phyloP scores from a whole-genome alignment of 2,329 filamentous ascomycete genomes.

The Colletotrichum sp. region DNA sequence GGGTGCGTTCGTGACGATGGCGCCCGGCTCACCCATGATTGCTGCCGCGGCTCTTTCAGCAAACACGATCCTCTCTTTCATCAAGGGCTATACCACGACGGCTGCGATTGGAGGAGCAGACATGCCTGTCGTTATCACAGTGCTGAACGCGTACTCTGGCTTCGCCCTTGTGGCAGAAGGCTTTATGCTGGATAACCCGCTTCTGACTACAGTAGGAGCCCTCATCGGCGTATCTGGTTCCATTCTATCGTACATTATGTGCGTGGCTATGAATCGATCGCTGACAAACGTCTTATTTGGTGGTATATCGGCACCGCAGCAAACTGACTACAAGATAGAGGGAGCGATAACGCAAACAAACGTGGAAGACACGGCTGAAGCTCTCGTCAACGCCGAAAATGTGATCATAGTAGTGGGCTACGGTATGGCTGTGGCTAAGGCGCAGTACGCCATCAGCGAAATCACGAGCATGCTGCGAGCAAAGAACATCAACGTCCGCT shows the following conservation, averaged over 20 bases:
- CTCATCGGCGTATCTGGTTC: conserved; percentile 89
- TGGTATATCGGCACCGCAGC: conserved; percentile 68
- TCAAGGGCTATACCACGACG: conserved; percentile 88
- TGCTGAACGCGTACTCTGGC: conserved; percentile 88
- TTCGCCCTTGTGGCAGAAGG: conserved; percentile 91
- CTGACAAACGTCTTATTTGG: conserved; percentile 91
- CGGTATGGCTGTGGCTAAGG: conserved; percentile 93
- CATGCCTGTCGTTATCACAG: conserved; percentile 91
- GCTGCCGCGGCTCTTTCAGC: conserved; percentile 79
- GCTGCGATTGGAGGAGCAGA: conserved; percentile 91
- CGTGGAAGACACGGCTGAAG: conserved; percentile 81
- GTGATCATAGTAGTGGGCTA: conserved; percentile 93
- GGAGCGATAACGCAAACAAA: conserved; percentile 79
- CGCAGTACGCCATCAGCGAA: conserved; percentile 87
- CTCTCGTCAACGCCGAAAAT: conserved; percentile 76
- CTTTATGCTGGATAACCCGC: conserved; percentile 87
- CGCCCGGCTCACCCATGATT: conserved; percentile 78
- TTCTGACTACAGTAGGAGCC: conserved; percentile 84
- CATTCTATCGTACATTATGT: conserved; percentile 87
- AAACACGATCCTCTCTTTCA: conserved; percentile 79
- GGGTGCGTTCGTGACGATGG: conserved; percentile 82
- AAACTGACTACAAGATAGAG: conserved; percentile 75
- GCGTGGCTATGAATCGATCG: conserved; percentile 89
- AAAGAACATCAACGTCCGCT: conserved; percentile 81
- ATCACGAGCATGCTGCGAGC: conserved; percentile 77